phyloP scores from a whole-genome alignment of 192 early-diverging fungal genomes.

The Backusella morwellensis region DNA sequence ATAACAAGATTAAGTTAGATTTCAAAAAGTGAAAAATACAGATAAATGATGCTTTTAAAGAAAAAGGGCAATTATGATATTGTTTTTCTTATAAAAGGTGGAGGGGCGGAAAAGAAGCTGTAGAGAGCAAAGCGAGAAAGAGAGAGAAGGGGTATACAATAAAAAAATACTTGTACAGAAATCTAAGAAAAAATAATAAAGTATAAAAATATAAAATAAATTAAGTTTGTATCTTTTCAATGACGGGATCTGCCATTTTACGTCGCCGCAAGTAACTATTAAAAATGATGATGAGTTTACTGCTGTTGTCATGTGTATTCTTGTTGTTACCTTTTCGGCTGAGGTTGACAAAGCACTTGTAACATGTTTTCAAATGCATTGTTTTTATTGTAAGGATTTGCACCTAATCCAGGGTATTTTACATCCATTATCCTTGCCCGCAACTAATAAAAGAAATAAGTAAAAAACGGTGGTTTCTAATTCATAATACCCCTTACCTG shows the following conservation, averaged over 20 bases:
- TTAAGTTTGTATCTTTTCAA: background rate
- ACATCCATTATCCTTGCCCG: constrained; percentile 10
- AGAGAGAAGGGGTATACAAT: background rate
- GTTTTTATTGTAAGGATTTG: constrained; percentile 23
- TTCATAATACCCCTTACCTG: constrained; percentile 45
- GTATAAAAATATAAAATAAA: background rate
- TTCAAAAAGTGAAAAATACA: background rate
- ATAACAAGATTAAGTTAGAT: background rate
- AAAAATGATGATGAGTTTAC: background rate
- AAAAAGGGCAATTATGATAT: background rate
- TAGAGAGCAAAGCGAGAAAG: background rate
- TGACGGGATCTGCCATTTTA: constrained; percentile 17
- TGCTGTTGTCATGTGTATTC: background rate
- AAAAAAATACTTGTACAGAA: background rate
- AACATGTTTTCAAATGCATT: constrained; percentile 24
- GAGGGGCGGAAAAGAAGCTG: background rate
- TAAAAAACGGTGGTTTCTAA: background rate
- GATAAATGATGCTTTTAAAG: background rate
- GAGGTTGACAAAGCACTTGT: constrained; percentile 27
- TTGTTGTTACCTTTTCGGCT: constrained; percentile 24
- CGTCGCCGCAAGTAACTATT: constrained; percentile 25
- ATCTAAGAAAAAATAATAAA: background rate
- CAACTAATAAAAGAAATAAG: constrained; percentile 14
- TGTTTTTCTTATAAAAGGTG: background rate
- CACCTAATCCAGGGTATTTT: constrained; percentile 5